These are phyloP conservation scores for Rugonectria rugulosa DNA, from an alignment of 2,329 filamentous ascomycete species.

Conservation along the genomic window DNA sequence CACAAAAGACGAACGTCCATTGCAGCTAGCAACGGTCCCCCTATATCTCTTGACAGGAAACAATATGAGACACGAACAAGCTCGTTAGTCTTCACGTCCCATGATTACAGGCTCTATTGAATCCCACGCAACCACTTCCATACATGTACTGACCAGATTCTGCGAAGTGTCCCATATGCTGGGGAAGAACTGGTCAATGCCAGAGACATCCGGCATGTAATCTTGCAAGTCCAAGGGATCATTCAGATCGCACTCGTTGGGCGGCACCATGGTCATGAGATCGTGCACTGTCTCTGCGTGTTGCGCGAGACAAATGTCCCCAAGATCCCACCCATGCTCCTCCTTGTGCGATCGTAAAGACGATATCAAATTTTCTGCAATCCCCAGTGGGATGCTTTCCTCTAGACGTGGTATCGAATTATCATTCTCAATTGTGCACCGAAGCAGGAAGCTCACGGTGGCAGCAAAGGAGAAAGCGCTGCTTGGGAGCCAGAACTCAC, in stretches of 20 bases:
- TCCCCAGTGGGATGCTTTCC: slow-evolving; percentile 49
- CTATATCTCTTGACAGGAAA: too few relatives aligned
- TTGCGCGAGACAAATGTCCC: slow-evolving; percentile 57
- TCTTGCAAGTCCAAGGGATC: slow-evolving; percentile 34
- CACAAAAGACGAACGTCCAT: too few relatives aligned
- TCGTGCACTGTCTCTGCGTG: slow-evolving; percentile 57
- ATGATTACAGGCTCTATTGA: too few relatives aligned
- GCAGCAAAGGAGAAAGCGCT: slow-evolving; percentile 57
- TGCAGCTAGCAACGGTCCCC: too few relatives aligned
- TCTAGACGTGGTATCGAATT: slow-evolving; percentile 45
- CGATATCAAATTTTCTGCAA: slow-evolving; percentile 52
- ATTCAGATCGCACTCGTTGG: slow-evolving; percentile 29
- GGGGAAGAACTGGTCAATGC: slow-evolving; percentile 46
- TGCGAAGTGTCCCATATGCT: slow-evolving; percentile 48
- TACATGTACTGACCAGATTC: too few relatives aligned
- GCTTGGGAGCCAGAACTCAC: slow-evolving; percentile 59
- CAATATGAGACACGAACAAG: too few relatives aligned
- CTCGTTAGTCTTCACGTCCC: too few relatives aligned
- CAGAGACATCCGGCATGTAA: slow-evolving; percentile 44
- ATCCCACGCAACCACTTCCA: slow-evolving; percentile 33
- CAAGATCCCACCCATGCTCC: slow-evolving; percentile 56
- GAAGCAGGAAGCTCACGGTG: slow-evolving; percentile 58
- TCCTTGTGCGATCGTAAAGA: slow-evolving; percentile 50
- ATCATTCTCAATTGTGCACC: slow-evolving; percentile 55
- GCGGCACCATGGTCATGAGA: slow-evolving; percentile 42